A percentile compares a stretch with the other conserved stretches of the same genome.
Evolutionary conservation across 2,329 filamentous ascomycete species (phyloP).

Genomic region (Talaromyces sp.): DNA sequence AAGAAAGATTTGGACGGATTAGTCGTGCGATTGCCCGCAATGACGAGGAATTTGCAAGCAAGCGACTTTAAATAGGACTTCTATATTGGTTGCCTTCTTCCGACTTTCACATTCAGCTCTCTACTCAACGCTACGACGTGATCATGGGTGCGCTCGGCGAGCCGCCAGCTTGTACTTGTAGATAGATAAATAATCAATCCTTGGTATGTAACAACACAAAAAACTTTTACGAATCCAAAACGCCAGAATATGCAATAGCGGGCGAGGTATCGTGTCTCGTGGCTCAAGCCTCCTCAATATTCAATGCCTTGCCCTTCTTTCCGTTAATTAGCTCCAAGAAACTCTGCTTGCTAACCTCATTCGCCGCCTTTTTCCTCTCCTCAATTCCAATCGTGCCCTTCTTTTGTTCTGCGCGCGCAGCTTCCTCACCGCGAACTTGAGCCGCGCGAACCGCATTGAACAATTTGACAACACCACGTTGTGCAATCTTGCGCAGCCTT

Average conservation of each 20-base stretch:
- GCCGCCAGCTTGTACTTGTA: conserved; percentile 17
- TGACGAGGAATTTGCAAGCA: conserved; percentile 94
- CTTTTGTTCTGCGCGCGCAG: conserved; percentile 62
- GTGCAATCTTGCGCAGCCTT: conserved; percentile 78
- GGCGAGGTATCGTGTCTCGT: conserved; percentile 7
- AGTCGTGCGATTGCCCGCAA: conserved; percentile 77
- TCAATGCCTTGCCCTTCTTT: conserved; percentile 50
- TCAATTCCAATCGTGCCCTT: conserved; percentile 74
- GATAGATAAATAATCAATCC: conserved; percentile 10
- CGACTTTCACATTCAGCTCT: conserved; percentile 8
- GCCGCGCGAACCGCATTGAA: conserved; percentile 94
- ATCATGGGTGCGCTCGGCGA: not conserved
- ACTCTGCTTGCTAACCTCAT: conserved; percentile 95
- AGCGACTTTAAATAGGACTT: conserved; percentile 66
- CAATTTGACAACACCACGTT: conserved; percentile 89
- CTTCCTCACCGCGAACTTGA: conserved; percentile 81
- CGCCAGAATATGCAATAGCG: conserved; percentile 25
- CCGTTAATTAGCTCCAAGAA: conserved; percentile 80
- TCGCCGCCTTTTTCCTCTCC: conserved; percentile 80
- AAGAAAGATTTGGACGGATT: conserved; percentile 83
- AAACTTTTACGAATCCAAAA: conserved; percentile 22
- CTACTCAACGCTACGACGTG: conserved; percentile 13
- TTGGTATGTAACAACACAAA: conserved; percentile 8
- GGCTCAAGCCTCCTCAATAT: conserved; percentile 43
- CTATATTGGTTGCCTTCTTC: not conserved